Evolutionary conservation across 805 yeast species (phyloP), one percentile per base, ranked within the genome.

Genomic region (Kodamaea hsintzibuensis): DNA sequence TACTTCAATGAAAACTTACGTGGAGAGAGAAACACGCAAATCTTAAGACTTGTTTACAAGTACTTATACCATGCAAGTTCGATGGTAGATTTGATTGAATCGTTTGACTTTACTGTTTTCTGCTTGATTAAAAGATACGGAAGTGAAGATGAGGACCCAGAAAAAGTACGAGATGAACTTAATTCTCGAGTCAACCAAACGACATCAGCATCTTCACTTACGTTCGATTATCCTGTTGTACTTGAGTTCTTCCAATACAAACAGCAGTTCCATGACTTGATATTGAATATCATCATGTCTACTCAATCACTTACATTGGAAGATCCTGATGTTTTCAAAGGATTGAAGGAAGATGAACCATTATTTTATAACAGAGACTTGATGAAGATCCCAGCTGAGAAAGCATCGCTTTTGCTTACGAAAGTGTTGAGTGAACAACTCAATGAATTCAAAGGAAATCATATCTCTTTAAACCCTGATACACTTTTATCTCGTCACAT

Each of bases 201-300:
- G 2, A 25, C 49, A 10, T 49, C 47, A 42, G 48, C 56, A 1
- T 58, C 62, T 42, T 66, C 66, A 44, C 64, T 78, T 46, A 65
- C 74, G 2, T 71, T 76, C 48, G 75, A 79, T 54, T 85, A 80
- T 55, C 85, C 86, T 0, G 70, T 79, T 22, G 74, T 82, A 3
- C 74, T 86, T n/a, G 96, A 89, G 49, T 91, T 88, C 64, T 82
- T 85, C 62, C 87, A 86, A 57, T 72, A 81, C 47, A 91, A 91
- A 61, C 97, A 91, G 65, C 78, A 80, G 7, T 66, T 89, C 22
- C 92, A 90, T 66, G 83, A 86, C 58, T 65, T 78, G 3, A 73
- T 85, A 33, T 73, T 84, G 2, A 78, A 79, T 27, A 74, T 88
- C 5, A 75, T 89, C 9, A 80, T 89, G 79, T 82, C 85, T 47